Evolutionary conservation across 140 eudicot genomes (phyloP), one percentile per base, ranked within the genome.

Genomic region (Oenanthe javanica): DNA sequence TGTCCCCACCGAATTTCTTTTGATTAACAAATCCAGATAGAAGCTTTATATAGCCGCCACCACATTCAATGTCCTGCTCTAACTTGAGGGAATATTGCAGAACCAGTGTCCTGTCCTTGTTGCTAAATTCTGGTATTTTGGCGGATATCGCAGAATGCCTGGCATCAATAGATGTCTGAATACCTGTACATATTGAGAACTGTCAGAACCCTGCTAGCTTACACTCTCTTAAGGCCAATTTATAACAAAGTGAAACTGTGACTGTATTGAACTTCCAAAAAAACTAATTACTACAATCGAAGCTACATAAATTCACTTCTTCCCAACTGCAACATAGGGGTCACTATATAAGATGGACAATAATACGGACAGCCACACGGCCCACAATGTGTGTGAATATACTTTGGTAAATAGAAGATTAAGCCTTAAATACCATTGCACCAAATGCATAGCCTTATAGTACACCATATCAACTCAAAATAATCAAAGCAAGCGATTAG

Each of bases 1-100:
- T 79, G 51, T 79, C 82, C 25, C 82, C 82, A 4, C 77, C 82
- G 31, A 66, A 79, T 79, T 79, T 79, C 67, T 69, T 79, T 59
- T 79, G 82, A 74, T 86, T 84, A 55, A 86, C 85, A 70, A 81
- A 84, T 5, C 87, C 90, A 70, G 85, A 84, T 9, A 77, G 80
- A 75, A 86, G 83, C 84, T 86, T 86, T 14, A 86, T 84, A 59
- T 86, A 86, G n/a, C 90, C 90, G 18, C 90, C 90, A 15, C 90
- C 90, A 79, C 90, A 86, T 84, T 86, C 90, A 67, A 86, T 84
- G 50, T 86, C 85, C 77, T 86, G 90, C 67, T 86, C 90, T 47
- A 81, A 81, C 61, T 86, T 86, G 50, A 86, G 49, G 25, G 90
- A 86, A 31, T 84, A 86, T 54, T 86, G 90, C 3, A 86, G 57